Conservation (phyloP, 2,329 filamentous ascomycete genomes). For the Bipolaris bicolor region DNA sequence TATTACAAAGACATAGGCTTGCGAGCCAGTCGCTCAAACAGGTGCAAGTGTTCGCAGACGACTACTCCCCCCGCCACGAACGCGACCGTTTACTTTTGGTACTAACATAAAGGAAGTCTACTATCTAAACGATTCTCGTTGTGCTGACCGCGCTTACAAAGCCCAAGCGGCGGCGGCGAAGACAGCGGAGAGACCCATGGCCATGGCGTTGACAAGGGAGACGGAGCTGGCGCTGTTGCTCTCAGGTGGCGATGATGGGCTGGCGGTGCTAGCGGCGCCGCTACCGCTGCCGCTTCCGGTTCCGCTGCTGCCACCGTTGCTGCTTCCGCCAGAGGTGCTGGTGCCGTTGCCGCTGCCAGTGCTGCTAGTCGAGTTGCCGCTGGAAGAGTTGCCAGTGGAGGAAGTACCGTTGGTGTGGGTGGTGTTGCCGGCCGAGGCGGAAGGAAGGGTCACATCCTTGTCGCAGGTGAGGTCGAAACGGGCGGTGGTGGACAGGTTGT, state of each 20-base stretch:
- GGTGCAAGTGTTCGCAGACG: constrained; percentile 1
- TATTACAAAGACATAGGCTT: constrained; percentile 11
- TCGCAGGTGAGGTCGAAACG: constrained; percentile 62
- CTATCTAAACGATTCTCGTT: neutral
- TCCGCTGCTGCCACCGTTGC: constrained; percentile 3
- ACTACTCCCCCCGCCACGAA: neutral
- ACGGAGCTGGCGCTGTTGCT: constrained; percentile 23
- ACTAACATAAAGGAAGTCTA: constrained; percentile 6
- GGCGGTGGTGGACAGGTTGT: constrained; percentile 59
- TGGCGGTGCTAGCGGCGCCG: neutral
- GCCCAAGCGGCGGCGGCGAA: constrained; percentile 34
- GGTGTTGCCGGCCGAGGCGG: neutral
- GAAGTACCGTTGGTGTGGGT: constrained; percentile 25
- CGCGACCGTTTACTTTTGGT: constrained; percentile 3
- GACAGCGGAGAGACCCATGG: constrained; percentile 35
- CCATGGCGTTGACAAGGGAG: constrained; percentile 30
- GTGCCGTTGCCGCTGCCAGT: neutral
- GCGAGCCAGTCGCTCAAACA: constrained; percentile 8
- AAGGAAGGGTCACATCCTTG: constrained; percentile 21
- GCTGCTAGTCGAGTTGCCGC: constrained; percentile 16
- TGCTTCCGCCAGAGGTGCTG: neutral
- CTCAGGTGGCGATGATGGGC: neutral
- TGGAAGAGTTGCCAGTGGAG: constrained; percentile 18
- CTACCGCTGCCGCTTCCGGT: neutral
- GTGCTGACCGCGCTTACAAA: constrained; percentile 19